Base-by-base conservation (phyloP, 2,329 filamentous ascomycete genomes). In the Samsoniella hepiali region DNA sequence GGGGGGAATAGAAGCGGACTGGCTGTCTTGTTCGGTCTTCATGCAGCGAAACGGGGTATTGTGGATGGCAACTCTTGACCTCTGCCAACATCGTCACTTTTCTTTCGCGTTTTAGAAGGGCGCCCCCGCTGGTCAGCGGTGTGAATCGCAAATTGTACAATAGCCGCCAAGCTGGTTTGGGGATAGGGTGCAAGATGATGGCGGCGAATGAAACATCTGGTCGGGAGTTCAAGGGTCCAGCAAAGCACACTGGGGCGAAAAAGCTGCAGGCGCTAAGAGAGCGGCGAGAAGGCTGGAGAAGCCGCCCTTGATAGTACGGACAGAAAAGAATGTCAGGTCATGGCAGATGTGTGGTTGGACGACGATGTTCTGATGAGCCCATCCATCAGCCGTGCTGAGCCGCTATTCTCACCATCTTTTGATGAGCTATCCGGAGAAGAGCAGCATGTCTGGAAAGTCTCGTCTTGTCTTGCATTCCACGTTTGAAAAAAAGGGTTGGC, bases 141-240 rank as follows among this genome's bases (percentile, higher is more conserved):
- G 49, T 42, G 47, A 61, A 60, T 36, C 22, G 36, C 44, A 22
- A 38, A 61, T 51, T 31, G 38, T 22, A 54, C 38, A 61, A 61
- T 61, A 31, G 58, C 58, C 49, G 50, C 58, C 58, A 61, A 31
- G 47, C 58, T 54, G 10, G 49, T 45, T 61, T 42, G 58, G 58
- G 58, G 42, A 54, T 54, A 34, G 49, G 45, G n/a, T 10, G 5
- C 31, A 34, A 42, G 49, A 54, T 60, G 36, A n/a, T 1, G 9
- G 56, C 34, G 10, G 45, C 32, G 34, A 42, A 58, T 50, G 44
- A 50, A 40, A 58, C 32, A 58, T 29, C 2, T 38, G 40, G 3
- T n/a, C 54, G 29, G 22, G 27, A 7, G 13, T 7, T 42, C 53
- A 42, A 55, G 22, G 36, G 36, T 55, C 27, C 29, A 53, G 15